Evolutionary conservation across 495 filamentous ascomycete genomes (phyloP), one percentile per base, ranked within the genome.

Genomic region (Tuber melanosporum): DNA sequence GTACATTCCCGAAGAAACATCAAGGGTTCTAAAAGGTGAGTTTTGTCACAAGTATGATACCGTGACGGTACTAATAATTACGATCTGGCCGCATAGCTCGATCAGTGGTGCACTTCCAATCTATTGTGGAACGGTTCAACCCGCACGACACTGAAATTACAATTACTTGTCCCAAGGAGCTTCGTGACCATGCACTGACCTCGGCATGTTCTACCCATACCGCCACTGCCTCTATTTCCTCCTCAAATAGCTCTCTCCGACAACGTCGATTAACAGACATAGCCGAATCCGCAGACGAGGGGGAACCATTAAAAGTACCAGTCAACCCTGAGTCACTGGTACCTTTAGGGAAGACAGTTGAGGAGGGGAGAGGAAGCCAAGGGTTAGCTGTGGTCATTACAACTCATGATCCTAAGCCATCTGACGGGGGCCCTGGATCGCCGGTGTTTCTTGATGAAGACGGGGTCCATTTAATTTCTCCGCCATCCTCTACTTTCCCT

Each of bases 41-140:
- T 79, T 72, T 75, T 62, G 71, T 52, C 57, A 43, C 62, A 72
- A 52, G 32, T 44, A 71, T 43, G 39, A 41, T 41, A 41, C 39
- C 8, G 42, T 43, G 9, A 49, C 46, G 49, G 57, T 49, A 66
- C 74, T 72, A 17, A 36, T 73, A 19, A 26, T 62, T 26, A 75
- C 46, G 76, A 47, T 77, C 36, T 66, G 57, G 26, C 70, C 79
- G 71, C 72, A 43, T 78, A 98, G 95, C 94, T 74, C 94, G 95
- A 78, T 93, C 92, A 42, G 89, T 93, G n/a, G 95, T 99, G 14
- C 96, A 99, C 84, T 97, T 97, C 82, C 92, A 92, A 76, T 91
- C 93, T 45, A 85, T 99, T 71, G 88, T 90, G 71, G 94, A 98
- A 79, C 91, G 90, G 73, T 97, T 97, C 84, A 89, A 91, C 62